These are phyloP conservation scores for Aspergillus eucalypticola DNA, from an alignment of 2,329 filamentous ascomycete genomes.

Conservation along the genomic window DNA sequence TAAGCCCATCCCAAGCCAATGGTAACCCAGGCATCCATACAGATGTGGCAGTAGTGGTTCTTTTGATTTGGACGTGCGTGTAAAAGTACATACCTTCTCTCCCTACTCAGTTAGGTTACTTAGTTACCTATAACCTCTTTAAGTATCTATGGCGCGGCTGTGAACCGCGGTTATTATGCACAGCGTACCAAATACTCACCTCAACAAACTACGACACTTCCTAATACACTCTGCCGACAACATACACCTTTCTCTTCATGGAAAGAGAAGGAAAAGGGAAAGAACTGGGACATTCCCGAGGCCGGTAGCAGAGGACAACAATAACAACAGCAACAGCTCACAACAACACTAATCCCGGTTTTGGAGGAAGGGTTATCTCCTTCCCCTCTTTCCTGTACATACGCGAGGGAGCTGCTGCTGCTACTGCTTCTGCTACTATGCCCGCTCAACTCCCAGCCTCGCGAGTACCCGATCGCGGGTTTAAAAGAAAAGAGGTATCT, in stretches of 20 bases:
- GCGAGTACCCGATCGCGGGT: background rate
- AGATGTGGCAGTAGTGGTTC: background rate
- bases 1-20: background rate
- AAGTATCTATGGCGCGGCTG: background rate
- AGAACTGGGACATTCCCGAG: background rate
- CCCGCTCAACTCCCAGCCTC: background rate
- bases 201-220: background rate
- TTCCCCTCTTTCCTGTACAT: background rate
- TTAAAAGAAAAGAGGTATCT: background rate
- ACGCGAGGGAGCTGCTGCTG: background rate
- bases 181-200: background rate
- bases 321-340: background rate
- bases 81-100: background rate
- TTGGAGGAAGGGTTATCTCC: background rate
- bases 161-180: background rate
- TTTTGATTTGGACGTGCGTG: background rate
- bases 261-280: background rate
- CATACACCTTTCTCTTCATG: background rate
- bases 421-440: background rate
- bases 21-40: slow-evolving; percentile 1
- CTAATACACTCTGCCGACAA: background rate
- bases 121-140: background rate
- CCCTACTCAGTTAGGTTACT: background rate
- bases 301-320: background rate
- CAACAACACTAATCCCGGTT: background rate